These are phyloP conservation scores for Sparassis latifolia DNA, from an alignment of 1,284 basidiomycete genomes.

Conservation along the genomic window DNA sequence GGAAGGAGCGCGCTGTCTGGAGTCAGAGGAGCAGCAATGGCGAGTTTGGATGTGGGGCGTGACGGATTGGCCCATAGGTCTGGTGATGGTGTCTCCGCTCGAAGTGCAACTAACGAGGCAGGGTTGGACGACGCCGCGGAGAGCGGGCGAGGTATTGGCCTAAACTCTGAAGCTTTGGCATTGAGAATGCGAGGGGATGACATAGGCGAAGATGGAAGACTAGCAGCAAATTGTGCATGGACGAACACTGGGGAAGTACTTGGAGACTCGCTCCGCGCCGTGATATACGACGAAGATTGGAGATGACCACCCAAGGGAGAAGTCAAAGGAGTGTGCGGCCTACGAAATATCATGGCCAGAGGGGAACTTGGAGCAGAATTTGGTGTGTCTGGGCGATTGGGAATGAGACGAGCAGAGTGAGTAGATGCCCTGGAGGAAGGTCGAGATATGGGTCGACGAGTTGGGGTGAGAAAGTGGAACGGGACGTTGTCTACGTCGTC, in stretches of 20 bases:
- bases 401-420: slow-evolving; percentile 55
- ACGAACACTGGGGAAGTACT: slow-evolving; percentile 63
- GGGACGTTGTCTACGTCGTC: slow-evolving; percentile 80
- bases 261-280: slow-evolving; percentile 54
- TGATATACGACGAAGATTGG: slow-evolving; percentile 53
- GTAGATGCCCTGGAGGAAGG: slow-evolving; percentile 77
- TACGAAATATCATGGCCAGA: slow-evolving; percentile 60
- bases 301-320: slow-evolving; percentile 57
- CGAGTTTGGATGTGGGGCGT: slow-evolving; percentile 75
- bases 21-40: slow-evolving; percentile 82
- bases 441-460: slow-evolving; percentile 69
- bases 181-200: slow-evolving; percentile 50
- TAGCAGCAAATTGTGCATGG: slow-evolving; percentile 64
- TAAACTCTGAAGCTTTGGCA: slow-evolving; percentile 64
- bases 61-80: slow-evolving; percentile 77
- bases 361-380: slow-evolving; percentile 65
- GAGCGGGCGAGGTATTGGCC: slow-evolving; percentile 66
- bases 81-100: slow-evolving; percentile 72
- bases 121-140: slow-evolving; percentile 67
- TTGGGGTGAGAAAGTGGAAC: slow-evolving; percentile 74
- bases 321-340: slow-evolving; percentile 70
- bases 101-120: slow-evolving; percentile 42
- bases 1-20: slow-evolving; percentile 63
- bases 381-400: slow-evolving; percentile 66
- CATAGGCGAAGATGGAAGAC: slow-evolving; percentile 52